Evolutionary conservation across 495 filamentous ascomycete genomes (phyloP), one percentile per base, ranked within the genome.

Genomic region (Aspergillus funiculosus): DNA sequence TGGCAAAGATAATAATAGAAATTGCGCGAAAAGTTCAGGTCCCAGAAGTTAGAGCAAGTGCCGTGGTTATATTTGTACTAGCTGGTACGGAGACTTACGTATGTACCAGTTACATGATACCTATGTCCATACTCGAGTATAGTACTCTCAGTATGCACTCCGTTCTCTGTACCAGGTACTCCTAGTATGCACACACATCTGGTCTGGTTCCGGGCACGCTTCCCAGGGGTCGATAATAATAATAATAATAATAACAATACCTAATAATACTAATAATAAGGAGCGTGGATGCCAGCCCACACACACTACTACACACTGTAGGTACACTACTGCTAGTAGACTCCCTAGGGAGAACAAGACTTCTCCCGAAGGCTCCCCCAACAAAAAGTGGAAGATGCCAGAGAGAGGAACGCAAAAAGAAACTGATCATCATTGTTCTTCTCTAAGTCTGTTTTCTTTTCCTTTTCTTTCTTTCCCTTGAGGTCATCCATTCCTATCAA

Each of bases 191-290:
- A 48, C 26, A 34, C 18, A 22, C 20, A 8, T 40, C 13, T 26
- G 17, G 21, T 24, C 54, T 57, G 54, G 50, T 50, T 57, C 41
- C 49, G 39, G 49, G 46, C 41, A 41, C 45, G n/a, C 49, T 52
- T 52, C 42, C 54, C 50, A 50, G 43, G 49, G 56, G 52, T 32
- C 13, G 24, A 21, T 8, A 4, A 36, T 42, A 55, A 48, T 55
- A 47, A 27, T 47, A 28, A 44, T 32, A 44, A 44, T 44, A 46
- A 46, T 20, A 43, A 40, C 1, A 7, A 30, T 42, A 32, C 32
- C 41, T 11, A 51, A 45, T 50, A 28, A 28, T 28, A 28, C 8
- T 28, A 28, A 3, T 28, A 28, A 3, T 28, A 41, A 21, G n/a
- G 47, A 40, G 39, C 48, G 34, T 43, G 49, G 42, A 52, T 13